These are phyloP conservation scores for Alternaria dauci DNA, from an alignment of 2,329 filamentous ascomycete genomes.

Conservation along the genomic window DNA sequence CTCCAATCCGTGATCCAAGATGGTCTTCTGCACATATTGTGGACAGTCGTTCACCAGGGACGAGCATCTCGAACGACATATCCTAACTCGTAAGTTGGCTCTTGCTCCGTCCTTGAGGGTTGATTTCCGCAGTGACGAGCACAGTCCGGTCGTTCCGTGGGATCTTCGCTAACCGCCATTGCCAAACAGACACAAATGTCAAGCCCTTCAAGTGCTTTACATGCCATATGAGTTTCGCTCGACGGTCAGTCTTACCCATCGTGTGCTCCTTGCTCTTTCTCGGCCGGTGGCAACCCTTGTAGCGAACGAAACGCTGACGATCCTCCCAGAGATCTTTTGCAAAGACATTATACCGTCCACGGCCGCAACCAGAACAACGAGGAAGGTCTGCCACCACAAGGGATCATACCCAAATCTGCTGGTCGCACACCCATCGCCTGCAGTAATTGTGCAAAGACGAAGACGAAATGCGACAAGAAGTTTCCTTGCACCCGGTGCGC, in stretches of 20 bases:
- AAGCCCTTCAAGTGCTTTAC: slow-evolving; percentile 65
- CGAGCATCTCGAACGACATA: slow-evolving; percentile 62
- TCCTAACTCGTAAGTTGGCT: slow-evolving; percentile 58
- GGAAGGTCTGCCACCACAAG: slow-evolving; percentile 57
- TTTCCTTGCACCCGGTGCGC: slow-evolving; percentile 63
- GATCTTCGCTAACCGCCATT: slow-evolving; percentile 6
- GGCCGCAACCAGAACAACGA: slow-evolving; percentile 60
- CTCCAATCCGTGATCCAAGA: slow-evolving; percentile 35
- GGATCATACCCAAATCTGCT: slow-evolving; percentile 62
- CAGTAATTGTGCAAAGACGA: slow-evolving; percentile 63
- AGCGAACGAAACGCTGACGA: slow-evolving; percentile 21
- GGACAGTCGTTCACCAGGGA: slow-evolving; percentile 62
- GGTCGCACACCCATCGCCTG: slow-evolving; percentile 62
- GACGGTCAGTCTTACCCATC: slow-evolving; percentile 52
- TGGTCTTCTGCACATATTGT: slow-evolving; percentile 64
- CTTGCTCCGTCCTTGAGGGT: not conserved
- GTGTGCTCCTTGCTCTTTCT: slow-evolving; percentile 7
- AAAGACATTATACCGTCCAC: slow-evolving; percentile 62
- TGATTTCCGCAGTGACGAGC: not conserved
- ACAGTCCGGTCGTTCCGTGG: slow-evolving; percentile 2
- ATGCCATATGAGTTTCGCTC: slow-evolving; percentile 63
- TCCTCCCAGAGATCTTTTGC: slow-evolving; percentile 57
- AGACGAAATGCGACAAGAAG: slow-evolving; percentile 64
- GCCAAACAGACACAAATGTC: slow-evolving; percentile 59
- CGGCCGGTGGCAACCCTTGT: not conserved